Conservation (phyloP, 768 basidiomycete genomes). For the Holtermanniella nyarrowii region DNA sequence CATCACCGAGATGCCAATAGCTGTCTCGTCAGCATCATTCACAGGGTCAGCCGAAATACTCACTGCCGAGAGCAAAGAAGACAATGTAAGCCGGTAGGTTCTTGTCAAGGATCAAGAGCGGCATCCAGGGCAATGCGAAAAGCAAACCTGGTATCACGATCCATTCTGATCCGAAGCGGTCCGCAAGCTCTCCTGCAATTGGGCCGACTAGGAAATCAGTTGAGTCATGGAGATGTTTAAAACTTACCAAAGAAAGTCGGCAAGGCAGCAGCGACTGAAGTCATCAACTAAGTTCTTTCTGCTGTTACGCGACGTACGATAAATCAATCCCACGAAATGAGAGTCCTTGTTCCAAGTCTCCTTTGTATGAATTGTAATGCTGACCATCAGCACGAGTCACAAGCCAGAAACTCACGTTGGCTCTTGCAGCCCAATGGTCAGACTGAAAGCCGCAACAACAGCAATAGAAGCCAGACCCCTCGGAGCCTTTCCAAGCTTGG, state of each 20-base stretch:
- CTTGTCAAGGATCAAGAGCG: conserved; percentile 17
- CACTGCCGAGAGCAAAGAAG: conserved; percentile 18
- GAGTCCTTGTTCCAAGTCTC: conserved; percentile 22
- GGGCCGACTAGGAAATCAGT: conserved; percentile 10
- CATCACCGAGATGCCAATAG: background rate
- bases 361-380: conserved; percentile 18
- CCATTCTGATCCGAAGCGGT: conserved; percentile 22
- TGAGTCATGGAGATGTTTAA: background rate
- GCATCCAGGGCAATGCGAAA: conserved; percentile 19
- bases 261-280: conserved; percentile 20
- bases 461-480: conserved; percentile 19
- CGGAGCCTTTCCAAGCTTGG: conserved; percentile 7
- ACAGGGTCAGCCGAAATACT: conserved; percentile 2
- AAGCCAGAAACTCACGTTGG: conserved; percentile 30
- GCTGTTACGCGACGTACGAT: conserved; percentile 6
- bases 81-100: conserved; percentile 22
- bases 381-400: conserved; percentile 11
- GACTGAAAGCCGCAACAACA: conserved; percentile 17
- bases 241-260: conserved; percentile 24
- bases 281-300: background rate
- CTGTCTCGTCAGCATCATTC: background rate
- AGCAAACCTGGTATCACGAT: conserved; percentile 17
- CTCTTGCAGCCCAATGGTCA: conserved; percentile 18
- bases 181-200: conserved; percentile 19
- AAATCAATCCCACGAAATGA: conserved; percentile 22